Percentiles rank a stretch among this genome's conserved stretches.
Evolutionary conservation across 805 yeast species (phyloP).

Genomic region (Teunomyces atbi): DNA sequence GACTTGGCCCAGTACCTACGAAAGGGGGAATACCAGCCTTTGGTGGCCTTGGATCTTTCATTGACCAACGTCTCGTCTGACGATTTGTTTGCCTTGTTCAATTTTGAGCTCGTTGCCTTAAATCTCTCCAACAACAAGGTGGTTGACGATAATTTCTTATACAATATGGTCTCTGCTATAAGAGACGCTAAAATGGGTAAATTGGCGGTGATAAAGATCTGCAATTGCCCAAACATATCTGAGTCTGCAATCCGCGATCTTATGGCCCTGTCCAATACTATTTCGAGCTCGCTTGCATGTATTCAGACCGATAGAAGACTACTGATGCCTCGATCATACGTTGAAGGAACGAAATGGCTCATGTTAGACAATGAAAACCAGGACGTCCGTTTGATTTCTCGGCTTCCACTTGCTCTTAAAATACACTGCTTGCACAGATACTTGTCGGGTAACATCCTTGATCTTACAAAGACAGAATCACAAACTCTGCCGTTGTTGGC

Average conservation of each 20-base stretch:
- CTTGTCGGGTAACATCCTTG: conserved; percentile 1
- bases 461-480: neutral
- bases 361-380: conserved; percentile 4
- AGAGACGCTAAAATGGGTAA: conserved; percentile 15
- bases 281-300: conserved; percentile 5
- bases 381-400: conserved; percentile 4
- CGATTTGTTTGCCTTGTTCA: conserved; percentile 24
- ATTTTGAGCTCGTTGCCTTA: conserved; percentile 24
- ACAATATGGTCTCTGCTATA: conserved; percentile 20
- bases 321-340: conserved; percentile 2
- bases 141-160: conserved; percentile 32
- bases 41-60: conserved; percentile 30
- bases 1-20: conserved; percentile 21
- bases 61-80: conserved; percentile 14
- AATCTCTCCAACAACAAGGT: conserved; percentile 23
- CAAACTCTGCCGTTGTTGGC: neutral
- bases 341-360: conserved; percentile 11
- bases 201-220: conserved; percentile 22
- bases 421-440: conserved; percentile 8
- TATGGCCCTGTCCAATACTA: neutral
- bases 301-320: conserved; percentile 9
- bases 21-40: conserved; percentile 15
- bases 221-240: conserved; percentile 17
- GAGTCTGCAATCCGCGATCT: neutral
- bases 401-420: conserved; percentile 12